phyloP scores from a whole-genome alignment of 2,329 filamentous ascomycete genomes.

The Sarocladium strictum region DNA sequence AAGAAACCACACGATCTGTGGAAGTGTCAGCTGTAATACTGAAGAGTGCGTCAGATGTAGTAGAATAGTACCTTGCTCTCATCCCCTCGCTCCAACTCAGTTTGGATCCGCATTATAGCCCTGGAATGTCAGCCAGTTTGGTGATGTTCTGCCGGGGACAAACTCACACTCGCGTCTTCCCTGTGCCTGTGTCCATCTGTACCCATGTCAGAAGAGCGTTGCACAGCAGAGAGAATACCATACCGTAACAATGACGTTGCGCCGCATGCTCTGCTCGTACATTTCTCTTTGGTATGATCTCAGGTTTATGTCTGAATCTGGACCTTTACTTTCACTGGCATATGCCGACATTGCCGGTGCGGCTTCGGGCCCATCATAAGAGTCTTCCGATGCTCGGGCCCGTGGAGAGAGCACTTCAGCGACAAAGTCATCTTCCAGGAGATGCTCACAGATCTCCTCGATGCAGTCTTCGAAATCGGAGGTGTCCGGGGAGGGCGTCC shows the following conservation, averaged over 20 bases:
- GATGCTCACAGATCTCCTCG: background rate
- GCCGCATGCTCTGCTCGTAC: slow-evolving; percentile 60
- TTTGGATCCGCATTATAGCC: slow-evolving; percentile 61
- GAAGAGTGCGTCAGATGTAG: no score
- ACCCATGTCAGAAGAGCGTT: background rate
- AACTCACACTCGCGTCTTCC: slow-evolving; percentile 70
- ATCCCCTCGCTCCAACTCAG: slow-evolving; percentile 51
- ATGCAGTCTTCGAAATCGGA: background rate
- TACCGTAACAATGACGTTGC: slow-evolving; percentile 69
- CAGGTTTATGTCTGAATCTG: slow-evolving; percentile 27
- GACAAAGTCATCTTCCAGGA: background rate
- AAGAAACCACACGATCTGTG: slow-evolving; percentile 65
- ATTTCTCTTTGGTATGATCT: slow-evolving; percentile 72
- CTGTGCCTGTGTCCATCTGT: slow-evolving; percentile 77
- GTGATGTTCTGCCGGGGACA: background rate
- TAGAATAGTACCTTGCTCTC: slow-evolving; percentile 44
- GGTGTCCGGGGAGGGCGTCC: background rate
- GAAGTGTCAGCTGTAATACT: no score
- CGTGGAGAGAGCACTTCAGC: background rate
- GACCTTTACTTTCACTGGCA: background rate
- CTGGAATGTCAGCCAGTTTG: slow-evolving; percentile 31
- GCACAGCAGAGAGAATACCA: slow-evolving; percentile 15
- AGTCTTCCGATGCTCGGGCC: background rate
- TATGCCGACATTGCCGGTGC: background rate
- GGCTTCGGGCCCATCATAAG: background rate